Base-by-base conservation (phyloP, 306 rosid genomes). In the Medicago lupulina region DNA sequence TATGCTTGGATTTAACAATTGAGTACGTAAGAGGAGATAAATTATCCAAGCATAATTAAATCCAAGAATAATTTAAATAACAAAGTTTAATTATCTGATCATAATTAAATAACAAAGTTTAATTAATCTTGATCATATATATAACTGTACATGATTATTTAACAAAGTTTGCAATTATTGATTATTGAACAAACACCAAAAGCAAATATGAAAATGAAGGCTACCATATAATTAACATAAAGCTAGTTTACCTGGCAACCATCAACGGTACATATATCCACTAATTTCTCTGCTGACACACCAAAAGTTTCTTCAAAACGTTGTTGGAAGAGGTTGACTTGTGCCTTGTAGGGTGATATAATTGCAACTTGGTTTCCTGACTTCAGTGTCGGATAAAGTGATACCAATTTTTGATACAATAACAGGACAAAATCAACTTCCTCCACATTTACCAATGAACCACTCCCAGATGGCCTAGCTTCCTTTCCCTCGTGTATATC, bases 401-500 rank as follows among this genome's bases (percentile, higher is more conserved):
- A 81, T 74, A 94, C 86, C 81, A 94, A 84, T 62, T 90, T 91
- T 65, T 89, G 86, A 86, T 88, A 94, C 79, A 92, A 55, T 64
- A 85, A 85, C 70, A 94, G 87, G 84, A 90, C 93, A 83, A 94
- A 94, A 17, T 94, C 97, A 76, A 87, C 96, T 86, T 94, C 98
- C 50, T 83, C 96, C 10, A 9, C 79, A 70, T 91, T 94, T 62
- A 89, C 79, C 97, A 87, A 87, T 16, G 97, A 91, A 36, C 89
- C 91, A 89, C 96, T 86, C 72, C 97, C 93, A 67, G 80, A 7
- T 38, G 94, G 88, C 70, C 79, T 84, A 65, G 89, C 66, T 86
- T 91, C 94, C 70, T 86, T 80, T 67, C 94, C 96, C 82, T 91
- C 92, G 6, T 88, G 96, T 62, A 94, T 68, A 67, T 93, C 92